Percentiles rank a stretch among this genome's conserved stretches.
These are phyloP conservation scores for Thinopyrum elongatum DNA, from an alignment of 176 grass and related monocot genomes.

Conservation along the genomic window DNA sequence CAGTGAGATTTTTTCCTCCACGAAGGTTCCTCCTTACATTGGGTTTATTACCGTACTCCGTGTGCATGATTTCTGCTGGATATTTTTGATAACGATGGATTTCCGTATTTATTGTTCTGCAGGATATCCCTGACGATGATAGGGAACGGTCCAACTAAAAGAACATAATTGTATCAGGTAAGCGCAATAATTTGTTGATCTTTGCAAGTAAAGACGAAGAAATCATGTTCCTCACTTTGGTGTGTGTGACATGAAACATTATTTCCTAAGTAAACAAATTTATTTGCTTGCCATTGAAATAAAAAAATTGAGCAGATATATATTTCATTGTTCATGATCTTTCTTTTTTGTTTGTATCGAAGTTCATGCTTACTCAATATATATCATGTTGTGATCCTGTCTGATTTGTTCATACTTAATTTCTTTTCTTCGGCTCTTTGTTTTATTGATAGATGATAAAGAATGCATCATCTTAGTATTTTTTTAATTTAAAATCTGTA, in stretches of 20 bases:
- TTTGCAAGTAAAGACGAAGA: not conserved
- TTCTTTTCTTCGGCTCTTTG: not conserved
- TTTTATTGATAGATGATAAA: not conserved
- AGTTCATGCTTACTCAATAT: too few relatives aligned
- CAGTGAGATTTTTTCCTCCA: not conserved
- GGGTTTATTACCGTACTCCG: not conserved
- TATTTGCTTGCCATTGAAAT: not conserved
- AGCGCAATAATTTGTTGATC: constrained; percentile 5
- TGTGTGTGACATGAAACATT: not conserved
- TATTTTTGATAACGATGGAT: too few relatives aligned
- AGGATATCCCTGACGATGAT: constrained; percentile 39
- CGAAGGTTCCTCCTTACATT: not conserved
- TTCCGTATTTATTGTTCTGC: not conserved
- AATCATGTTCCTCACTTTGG: not conserved
- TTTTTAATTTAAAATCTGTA: not conserved
- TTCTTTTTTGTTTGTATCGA: too few relatives aligned
- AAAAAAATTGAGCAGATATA: not conserved
- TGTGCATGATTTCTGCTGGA: too few relatives aligned
- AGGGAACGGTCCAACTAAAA: constrained; percentile 32
- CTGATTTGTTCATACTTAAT: not conserved
- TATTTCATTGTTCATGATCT: not conserved
- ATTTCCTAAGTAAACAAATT: not conserved
- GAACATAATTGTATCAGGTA: constrained; percentile 52
- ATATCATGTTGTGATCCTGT: not conserved
- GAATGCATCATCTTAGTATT: not conserved